Evolutionary conservation across 192 early-diverging fungal genomes (phyloP), one percentile per base, ranked within the genome.

Genomic region (Backusella morwellensis): DNA sequence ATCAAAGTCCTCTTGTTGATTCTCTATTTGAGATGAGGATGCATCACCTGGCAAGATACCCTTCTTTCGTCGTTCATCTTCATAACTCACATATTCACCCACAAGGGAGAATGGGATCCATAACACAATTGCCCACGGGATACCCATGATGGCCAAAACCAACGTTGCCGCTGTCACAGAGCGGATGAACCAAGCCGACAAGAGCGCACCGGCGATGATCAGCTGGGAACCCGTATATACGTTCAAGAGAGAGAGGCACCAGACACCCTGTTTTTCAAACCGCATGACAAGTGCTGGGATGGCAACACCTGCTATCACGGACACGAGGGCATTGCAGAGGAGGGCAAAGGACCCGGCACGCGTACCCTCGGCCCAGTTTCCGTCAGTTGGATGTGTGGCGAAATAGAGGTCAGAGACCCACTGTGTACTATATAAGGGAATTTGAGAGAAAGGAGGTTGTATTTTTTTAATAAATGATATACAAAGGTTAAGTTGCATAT

Each of bases 51-150:
- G 19, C 19, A 47, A 32, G n/a, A 44, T 19, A 19, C 21, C 36
- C 6, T 29, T 47, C 1, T 50, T 74, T 15, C 77, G 67, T 15
- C 77, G 80, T 52, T 88, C 85, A 70, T 86, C 85, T 79, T 86
- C 87, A 26, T 80, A 78, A 23, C 84, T 83, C 12, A 93, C 79
- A 75, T 88, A 90, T 78, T 95, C 94, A 35, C 96, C 96, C 1
- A 99, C 87, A 47, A 99, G 85, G 0, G 95, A 88, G 82, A 97
- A 97, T 2, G 97, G 97, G 19, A 95, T 88, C 97, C 97, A 99
- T 74, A 93, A 83, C 19, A 90, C 89, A 34, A 95, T 86, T 0
- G 94, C 96, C 96, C 96, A 99, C 1, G 93, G 87, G 59, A 98
- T 85, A n/a, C 98, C 96, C 72, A 91, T 87, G 11, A 89, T 50